Conservation (phyloP, 345 rosid genomes). For the Syzygium aqueum region DNA sequence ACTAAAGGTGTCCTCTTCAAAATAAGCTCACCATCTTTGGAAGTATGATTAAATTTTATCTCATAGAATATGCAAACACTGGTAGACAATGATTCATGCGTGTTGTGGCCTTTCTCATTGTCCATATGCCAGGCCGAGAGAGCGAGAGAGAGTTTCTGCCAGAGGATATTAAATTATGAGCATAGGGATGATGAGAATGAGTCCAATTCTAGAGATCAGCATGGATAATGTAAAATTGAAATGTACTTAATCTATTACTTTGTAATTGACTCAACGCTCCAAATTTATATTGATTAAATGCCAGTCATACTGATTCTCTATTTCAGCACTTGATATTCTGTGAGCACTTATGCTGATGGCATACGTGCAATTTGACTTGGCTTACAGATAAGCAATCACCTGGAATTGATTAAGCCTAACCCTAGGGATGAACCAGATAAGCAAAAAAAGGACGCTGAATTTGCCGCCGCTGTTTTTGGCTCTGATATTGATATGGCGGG, state of each 20-base stretch:
- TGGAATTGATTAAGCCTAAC: constrained; percentile 95
- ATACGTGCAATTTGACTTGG: neutral
- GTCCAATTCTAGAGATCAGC: neutral
- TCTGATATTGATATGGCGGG: constrained; percentile 73
- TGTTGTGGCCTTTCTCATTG: neutral
- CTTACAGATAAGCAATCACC: constrained; percentile 82
- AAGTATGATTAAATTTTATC: neutral
- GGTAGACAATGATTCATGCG: neutral
- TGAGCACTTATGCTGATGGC: neutral
- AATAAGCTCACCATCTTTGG: neutral
- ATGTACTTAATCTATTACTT: neutral
- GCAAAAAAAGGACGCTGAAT: constrained; percentile 85
- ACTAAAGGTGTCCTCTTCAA: neutral
- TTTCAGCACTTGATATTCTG: neutral
- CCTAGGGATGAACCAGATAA: constrained; percentile 78
- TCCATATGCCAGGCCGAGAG: neutral
- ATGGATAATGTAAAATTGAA: neutral
- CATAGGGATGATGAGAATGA: neutral
- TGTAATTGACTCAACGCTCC: neutral
- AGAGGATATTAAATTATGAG: neutral
- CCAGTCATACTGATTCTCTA: neutral
- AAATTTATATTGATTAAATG: neutral
- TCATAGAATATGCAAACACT: neutral
- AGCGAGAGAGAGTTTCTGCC: neutral
- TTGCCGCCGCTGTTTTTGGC: constrained; percentile 78